These are phyloP conservation scores for Dictyostelium discoideum DNA, from an alignment of 78 protist species.

Conservation along the genomic window DNA sequence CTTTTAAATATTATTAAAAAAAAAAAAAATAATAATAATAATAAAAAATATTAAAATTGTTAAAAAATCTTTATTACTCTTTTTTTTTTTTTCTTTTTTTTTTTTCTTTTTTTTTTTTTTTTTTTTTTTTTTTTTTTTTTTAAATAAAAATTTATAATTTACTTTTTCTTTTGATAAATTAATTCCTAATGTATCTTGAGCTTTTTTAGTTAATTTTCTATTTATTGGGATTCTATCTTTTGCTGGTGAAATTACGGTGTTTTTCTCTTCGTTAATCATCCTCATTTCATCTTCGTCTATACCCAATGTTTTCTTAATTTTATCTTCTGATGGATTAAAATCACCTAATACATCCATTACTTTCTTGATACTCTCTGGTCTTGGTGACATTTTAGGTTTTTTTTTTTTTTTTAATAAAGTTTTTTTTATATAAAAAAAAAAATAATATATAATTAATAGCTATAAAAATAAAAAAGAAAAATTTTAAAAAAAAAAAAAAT, in stretches of 20 bases:
- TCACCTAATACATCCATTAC: slow-evolving; percentile 70
- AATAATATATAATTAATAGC: no score
- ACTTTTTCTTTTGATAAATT: slow-evolving; percentile 74
- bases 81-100: no score
- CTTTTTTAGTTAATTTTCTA: slow-evolving; percentile 64
- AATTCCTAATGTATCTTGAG: slow-evolving; percentile 63
- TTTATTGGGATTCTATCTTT: slow-evolving; percentile 76
- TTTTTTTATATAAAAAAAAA: background rate
- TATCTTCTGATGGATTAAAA: slow-evolving; percentile 72
- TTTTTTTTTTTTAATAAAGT: background rate
- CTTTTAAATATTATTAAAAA: background rate
- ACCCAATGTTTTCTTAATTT: slow-evolving; percentile 64
- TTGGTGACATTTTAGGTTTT: slow-evolving; percentile 36
- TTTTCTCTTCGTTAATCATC: slow-evolving; percentile 36
- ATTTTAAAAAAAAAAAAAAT: no score
- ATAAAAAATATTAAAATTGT: background rate
- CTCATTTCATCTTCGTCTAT: slow-evolving; percentile 59
- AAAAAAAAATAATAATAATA: background rate
- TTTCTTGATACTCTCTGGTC: slow-evolving; percentile 74
- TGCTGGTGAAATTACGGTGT: background rate
- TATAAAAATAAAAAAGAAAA: no score
- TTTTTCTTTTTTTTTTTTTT: background rate
- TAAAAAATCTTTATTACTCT: background rate
- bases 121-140: background rate
- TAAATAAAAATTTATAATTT: background rate